Conservation (phyloP, 306 rosid genomes). For the Mimosa pudica region DNA sequence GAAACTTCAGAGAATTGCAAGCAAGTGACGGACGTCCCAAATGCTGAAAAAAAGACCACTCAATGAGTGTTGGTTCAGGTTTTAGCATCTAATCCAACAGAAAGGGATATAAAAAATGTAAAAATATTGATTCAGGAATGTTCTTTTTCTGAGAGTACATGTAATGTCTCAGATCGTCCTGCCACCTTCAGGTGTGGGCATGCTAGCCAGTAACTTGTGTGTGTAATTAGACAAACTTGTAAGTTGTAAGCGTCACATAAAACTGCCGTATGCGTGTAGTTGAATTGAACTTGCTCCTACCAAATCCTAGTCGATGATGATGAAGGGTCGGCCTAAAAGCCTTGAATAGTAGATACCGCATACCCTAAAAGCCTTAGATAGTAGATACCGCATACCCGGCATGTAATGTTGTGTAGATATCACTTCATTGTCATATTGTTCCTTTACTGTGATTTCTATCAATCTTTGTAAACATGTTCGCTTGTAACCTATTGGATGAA, state of each 20-base stretch:
- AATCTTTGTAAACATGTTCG: conserved; percentile 10
- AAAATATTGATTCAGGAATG: neutral
- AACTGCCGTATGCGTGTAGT: neutral
- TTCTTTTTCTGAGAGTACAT: neutral
- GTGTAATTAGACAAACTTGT: neutral
- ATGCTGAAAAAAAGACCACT: conserved; percentile 20
- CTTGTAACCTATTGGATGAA: conserved; percentile 2
- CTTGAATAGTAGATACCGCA: no score
- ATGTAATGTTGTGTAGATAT: neutral
- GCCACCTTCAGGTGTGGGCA: neutral
- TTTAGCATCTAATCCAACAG: neutral
- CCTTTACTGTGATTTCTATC: neutral
- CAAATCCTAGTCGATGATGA: neutral
- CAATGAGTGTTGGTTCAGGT: neutral
- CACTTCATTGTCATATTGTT: neutral
- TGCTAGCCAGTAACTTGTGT: neutral
- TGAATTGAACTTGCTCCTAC: neutral
- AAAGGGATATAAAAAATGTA: neutral
- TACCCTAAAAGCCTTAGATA: neutral
- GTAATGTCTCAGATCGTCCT: conserved; percentile 12
- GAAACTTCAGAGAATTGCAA: conserved; percentile 12
- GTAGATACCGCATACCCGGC: neutral
- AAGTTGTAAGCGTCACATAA: neutral
- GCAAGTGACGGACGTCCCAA: conserved; percentile 23
- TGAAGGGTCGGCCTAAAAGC: neutral